Base-by-base conservation (phyloP, 768 basidiomycete species). In the Lentinula raphanica region DNA sequence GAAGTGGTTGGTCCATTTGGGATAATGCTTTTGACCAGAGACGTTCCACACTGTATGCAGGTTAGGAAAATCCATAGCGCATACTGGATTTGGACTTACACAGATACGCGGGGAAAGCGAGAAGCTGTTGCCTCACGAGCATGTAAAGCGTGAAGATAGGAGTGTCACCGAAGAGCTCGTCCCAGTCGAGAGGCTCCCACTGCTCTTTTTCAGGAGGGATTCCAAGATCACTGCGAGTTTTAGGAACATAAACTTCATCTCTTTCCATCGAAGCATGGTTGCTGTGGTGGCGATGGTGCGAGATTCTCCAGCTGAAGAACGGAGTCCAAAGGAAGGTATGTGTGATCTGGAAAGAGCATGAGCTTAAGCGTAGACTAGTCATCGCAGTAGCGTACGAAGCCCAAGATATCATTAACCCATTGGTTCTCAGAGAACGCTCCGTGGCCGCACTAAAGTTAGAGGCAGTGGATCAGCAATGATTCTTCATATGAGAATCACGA, bases 1-100 rank as follows among this genome's bases (percentile, higher is more conserved):
- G 63, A 85, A 86, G 63, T 87, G 85, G 61, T 85, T 86, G n/a
- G 84, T 84, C 76, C 80, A 79, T 61, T 79, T 78, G 1, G 83
- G 82, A 64, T 85, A 84, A 23, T 63, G 67, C 64, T 81, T 81
- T 63, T 83, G 84, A 3, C 83, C 83, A 23, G 84, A 85, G 9
- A 85, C 83, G 63, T 86, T 84, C 68, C 75, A 81, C 19, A 84
- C 80, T 83, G 72, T 56, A 46, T 65, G 61, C 32, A 70, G 67
- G 23, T 23, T 60, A 25, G 40, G 44, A 31, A 28, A 19, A 38
- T 55, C n/a, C 63, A 69, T 72, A 27, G 28, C 6, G 5, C 2
- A 36, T 5, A 29, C 32, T 1, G 28, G 48, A 25, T 17, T 27
- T 2, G 4, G 3, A 66, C 73, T 60, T 49, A 76, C 76, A 45